Conservation (phyloP, 768 basidiomycete genomes). For the Naganishia antarctica region DNA sequence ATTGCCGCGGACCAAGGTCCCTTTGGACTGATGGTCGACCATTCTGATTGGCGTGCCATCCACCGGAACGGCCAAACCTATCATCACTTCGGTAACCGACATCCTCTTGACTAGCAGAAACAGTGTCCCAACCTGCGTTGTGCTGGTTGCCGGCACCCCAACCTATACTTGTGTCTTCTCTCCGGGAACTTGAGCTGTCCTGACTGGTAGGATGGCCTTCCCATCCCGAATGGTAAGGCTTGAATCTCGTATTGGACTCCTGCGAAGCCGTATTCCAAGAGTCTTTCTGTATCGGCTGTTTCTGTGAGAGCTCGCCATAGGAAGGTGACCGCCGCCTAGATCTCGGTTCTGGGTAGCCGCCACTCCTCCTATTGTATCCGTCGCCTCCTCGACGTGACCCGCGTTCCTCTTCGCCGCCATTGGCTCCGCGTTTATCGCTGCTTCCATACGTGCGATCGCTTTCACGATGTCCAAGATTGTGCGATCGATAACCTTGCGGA, state of each 20-base stretch:
- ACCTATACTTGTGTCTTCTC: too few relatives aligned
- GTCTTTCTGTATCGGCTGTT: background rate
- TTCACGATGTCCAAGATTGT: background rate
- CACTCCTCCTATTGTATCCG: background rate
- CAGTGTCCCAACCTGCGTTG: too few relatives aligned
- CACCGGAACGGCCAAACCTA: too few relatives aligned
- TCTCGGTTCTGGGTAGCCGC: background rate
- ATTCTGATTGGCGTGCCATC: background rate
- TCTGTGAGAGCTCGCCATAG: background rate
- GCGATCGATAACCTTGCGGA: background rate
- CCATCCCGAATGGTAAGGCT: background rate
- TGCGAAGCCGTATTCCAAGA: background rate
- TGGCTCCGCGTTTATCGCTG: background rate
- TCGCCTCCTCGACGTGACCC: background rate
- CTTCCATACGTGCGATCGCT: background rate
- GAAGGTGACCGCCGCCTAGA: background rate
- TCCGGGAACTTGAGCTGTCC: too few relatives aligned
- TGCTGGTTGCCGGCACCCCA: too few relatives aligned
- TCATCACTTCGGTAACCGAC: too few relatives aligned
- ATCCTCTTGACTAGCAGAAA: background rate
- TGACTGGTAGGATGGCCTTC: background rate
- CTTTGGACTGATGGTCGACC: background rate
- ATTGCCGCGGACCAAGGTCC: background rate
- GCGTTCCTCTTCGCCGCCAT: background rate
- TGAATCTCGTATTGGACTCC: background rate